Evolutionary conservation across 495 filamentous ascomycete genomes (phyloP), one percentile per base, ranked within the genome.

Genomic region (Hypoxylon lienhwacheense): DNA sequence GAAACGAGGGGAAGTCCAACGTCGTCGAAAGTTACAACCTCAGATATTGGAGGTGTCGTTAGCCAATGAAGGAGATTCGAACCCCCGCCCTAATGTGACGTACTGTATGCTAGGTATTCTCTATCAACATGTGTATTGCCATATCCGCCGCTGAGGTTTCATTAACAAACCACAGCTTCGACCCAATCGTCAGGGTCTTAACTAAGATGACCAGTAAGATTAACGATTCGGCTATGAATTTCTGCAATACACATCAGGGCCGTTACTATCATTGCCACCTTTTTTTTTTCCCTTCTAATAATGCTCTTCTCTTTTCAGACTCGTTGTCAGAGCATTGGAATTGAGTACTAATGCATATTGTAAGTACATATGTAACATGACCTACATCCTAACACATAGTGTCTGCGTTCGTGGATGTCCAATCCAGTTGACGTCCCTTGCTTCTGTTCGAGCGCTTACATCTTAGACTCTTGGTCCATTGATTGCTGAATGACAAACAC

Each of bases 171-270:
- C 44, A 48, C 48, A 55, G 47, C 40, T 10, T 51, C 29, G 47
- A 53, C 58, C 58, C 58, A 61, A 61, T 61, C 52, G 58, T 40
- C 52, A 61, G 52, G 58, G 58, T 47, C 58, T 61, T 17, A 34
- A 28, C 16, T 5, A 31, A 32, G 10, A 29, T 4, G 22, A 25
- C 51, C 40, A 51, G 32, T 47, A 49, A 20, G 40, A 54, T 49
- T 25, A 17, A 16, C 26, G 8, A 17, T 12, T 41, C 33, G 33
- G 58, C 55, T 37, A 47, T 47, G 47, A 12, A 24, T 34, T n/a
- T 49, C 39, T 60, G 52, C 52, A 55, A 43, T 61, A 55, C 51
- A 55, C 47, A 52, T 47, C 35, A 61, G 47, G 58, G 51, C 51
- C 51, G 17, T 41, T 51, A 51, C 45, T 8, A 55, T 51, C 45